These are phyloP conservation scores for Mycena galericulata DNA, from an alignment of 768 basidiomycete species.

Conservation along the genomic window DNA sequence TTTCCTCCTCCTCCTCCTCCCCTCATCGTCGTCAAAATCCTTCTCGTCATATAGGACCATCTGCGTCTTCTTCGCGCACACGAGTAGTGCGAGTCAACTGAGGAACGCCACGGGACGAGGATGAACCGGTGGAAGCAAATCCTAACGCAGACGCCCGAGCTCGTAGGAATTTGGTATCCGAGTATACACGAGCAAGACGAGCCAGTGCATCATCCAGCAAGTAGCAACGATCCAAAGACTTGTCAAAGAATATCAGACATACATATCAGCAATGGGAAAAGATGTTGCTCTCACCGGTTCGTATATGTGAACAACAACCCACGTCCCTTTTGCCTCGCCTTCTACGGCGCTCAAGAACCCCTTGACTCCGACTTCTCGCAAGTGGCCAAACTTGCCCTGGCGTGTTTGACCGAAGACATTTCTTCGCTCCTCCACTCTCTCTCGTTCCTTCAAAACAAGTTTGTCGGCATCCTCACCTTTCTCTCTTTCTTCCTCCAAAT, in stretches of 20 bases:
- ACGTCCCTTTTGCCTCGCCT: constrained; percentile 72
- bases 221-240: constrained; percentile 85
- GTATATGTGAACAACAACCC: constrained; percentile 90
- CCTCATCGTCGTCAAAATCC: constrained; percentile 47
- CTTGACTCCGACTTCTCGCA: constrained; percentile 81
- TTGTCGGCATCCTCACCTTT: constrained; percentile 64
- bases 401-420: constrained; percentile 62
- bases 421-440: constrained; percentile 46
- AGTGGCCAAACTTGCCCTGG: constrained; percentile 77
- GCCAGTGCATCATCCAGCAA: constrained; percentile 75
- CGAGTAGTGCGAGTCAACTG: constrained; percentile 31
- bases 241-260: constrained; percentile 6
- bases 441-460: constrained; percentile 57
- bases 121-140: constrained; percentile 44
- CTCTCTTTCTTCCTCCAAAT: constrained; percentile 80
- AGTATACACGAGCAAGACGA: constrained; percentile 74
- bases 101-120: constrained; percentile 28
- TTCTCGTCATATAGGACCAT: constrained; percentile 62
- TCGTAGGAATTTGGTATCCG: constrained; percentile 85
- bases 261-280: constrained; percentile 6
- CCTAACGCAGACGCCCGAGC: constrained; percentile 82
- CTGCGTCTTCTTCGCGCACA: constrained; percentile 51
- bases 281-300: constrained; percentile 68
- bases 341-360: constrained; percentile 84
- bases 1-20: constrained; percentile 56